Percentiles rank a stretch among this genome's conserved stretches.
Evolutionary conservation across 2,329 filamentous ascomycete genomes (phyloP).

Genomic region (Sclerotinia subarctica): DNA sequence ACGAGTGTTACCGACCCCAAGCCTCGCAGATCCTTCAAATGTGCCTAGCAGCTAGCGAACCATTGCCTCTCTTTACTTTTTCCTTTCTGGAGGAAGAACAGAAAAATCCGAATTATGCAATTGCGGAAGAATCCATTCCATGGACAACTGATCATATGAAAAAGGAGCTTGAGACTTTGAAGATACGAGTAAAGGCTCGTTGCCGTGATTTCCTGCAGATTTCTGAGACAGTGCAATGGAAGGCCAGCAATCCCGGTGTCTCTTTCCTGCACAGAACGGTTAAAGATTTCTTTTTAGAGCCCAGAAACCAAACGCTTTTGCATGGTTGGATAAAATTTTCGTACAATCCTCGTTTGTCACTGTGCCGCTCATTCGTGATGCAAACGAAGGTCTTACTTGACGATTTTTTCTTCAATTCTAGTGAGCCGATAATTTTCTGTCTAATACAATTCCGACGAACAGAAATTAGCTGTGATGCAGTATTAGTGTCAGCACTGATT

Average conservation of each 20-base stretch:
- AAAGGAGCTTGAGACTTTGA: background rate
- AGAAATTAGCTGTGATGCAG: background rate
- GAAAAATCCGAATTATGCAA: background rate
- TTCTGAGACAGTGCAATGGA: too few species aligned
- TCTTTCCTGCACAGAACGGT: background rate
- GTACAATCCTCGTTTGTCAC: background rate
- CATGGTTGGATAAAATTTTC: too few species aligned
- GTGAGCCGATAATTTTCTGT: background rate
- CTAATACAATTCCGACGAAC: background rate
- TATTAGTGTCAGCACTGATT: background rate
- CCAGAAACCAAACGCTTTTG: background rate
- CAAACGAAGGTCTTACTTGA: background rate
- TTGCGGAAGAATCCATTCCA: background rate
- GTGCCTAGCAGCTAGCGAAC: background rate
- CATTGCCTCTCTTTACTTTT: background rate
- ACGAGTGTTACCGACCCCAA: background rate
- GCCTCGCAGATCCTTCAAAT: background rate
- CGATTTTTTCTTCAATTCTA: too few species aligned
- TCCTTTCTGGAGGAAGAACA: background rate
- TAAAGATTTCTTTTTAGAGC: background rate
- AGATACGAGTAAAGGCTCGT: background rate
- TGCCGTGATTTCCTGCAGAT: background rate
- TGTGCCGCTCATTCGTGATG: background rate
- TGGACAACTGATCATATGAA: background rate
- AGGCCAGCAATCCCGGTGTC: too few species aligned